Evolutionary conservation across 2,329 filamentous ascomycete genomes (phyloP).

Genomic region (Ceratocystis smalleyi): DNA sequence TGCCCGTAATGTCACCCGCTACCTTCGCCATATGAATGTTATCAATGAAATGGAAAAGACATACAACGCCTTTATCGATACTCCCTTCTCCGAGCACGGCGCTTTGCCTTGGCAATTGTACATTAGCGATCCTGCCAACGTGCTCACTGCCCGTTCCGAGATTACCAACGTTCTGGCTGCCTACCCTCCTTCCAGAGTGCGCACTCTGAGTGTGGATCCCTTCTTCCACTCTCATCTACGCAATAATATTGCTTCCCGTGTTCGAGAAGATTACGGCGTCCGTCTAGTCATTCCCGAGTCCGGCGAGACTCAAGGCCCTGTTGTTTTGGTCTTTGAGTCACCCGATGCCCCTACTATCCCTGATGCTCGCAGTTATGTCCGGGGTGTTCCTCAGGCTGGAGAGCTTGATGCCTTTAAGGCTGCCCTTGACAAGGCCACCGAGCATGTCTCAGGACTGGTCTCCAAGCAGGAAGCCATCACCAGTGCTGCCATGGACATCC

Average conservation of each 20-base stretch:
- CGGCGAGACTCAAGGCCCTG: conserved; percentile 40
- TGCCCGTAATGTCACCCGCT: conserved; percentile 73
- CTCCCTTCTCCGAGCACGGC: conserved; percentile 53
- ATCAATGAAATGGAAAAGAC: conserved; percentile 66
- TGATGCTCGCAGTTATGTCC: conserved; percentile 18
- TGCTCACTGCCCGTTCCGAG: conserved; percentile 57
- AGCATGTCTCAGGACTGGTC: conserved; percentile 42
- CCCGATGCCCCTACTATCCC: conserved; percentile 32
- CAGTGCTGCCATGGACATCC: conserved; percentile 37
- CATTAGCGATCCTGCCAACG: conserved; percentile 70
- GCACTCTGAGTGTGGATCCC: conserved; percentile 51
- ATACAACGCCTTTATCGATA: conserved; percentile 77
- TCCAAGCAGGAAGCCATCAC: conserved; percentile 42
- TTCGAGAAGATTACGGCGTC: conserved; percentile 56
- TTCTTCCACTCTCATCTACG: conserved; percentile 65
- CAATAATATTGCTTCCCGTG: conserved; percentile 44
- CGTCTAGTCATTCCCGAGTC: conserved; percentile 56
- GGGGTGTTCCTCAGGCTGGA: conserved; percentile 18
- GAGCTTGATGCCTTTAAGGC: conserved; percentile 46
- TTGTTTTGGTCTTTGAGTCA: conserved; percentile 63
- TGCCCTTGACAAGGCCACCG: conserved; percentile 39
- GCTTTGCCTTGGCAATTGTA: conserved; percentile 77
- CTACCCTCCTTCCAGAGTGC: conserved; percentile 58
- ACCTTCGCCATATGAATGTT: conserved; percentile 66
- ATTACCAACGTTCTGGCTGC: conserved; percentile 58